Evolutionary conservation across 495 filamentous ascomycete genomes (phyloP).

Genomic region (Podospora anserina): DNA sequence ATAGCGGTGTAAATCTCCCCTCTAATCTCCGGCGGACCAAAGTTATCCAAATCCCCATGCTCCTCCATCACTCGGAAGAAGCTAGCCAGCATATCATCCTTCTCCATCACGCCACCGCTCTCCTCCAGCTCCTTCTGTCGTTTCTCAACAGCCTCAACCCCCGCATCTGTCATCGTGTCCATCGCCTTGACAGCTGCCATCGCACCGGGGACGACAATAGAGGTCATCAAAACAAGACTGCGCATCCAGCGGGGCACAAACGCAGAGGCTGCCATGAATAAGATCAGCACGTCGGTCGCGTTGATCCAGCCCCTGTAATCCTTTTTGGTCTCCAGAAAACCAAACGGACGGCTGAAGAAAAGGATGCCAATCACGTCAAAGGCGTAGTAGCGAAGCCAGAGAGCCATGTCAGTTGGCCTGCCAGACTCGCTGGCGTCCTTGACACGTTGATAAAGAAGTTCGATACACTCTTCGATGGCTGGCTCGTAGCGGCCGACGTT

Average conservation of each 20-base stretch:
- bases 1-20: constrained; percentile 7
- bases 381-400: constrained; percentile 2
- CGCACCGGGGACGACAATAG: background rate
- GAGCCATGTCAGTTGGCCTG: background rate
- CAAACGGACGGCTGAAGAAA: constrained; percentile 4
- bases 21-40: background rate
- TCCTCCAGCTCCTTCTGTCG: constrained; percentile 1
- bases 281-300: background rate
- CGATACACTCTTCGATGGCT: background rate
- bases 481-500: constrained; percentile 6
- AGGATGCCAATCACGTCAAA: constrained; percentile 7
- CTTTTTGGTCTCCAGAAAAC: background rate
- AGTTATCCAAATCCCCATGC: background rate
- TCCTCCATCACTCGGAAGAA: constrained; percentile 6
- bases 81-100: constrained; percentile 1
- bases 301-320: constrained; percentile 5
- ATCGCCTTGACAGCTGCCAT: background rate
- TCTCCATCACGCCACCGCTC: background rate
- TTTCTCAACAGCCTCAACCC: background rate
- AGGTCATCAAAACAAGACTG: background rate
- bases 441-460: background rate
- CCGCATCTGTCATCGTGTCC: background rate
- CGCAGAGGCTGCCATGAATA: background rate
- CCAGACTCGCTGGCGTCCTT: too few relatives aligned
- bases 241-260: background rate